Evolutionary conservation across 495 filamentous ascomycete genomes (phyloP), one percentile per base, ranked within the genome.

Genomic region (Pseudomonodictys pantanalensis): DNA sequence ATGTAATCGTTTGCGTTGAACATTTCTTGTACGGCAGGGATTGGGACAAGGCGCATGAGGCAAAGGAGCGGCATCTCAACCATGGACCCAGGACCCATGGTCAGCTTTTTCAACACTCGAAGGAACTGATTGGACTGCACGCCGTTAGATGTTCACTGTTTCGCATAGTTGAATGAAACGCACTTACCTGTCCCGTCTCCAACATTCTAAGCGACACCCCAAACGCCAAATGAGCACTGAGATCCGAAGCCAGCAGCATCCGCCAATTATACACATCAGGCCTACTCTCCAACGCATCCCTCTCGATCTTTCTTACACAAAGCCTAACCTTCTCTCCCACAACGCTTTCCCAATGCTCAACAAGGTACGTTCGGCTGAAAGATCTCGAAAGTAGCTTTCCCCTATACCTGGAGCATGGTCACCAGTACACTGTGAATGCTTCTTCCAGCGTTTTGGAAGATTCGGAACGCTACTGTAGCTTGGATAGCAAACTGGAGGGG

Each of bases 241-340:
- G 29, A 28, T 67, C 61, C 17, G 64, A 33, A 23, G 63, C 64
- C 43, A 67, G 66, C 23, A 67, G 56, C 24, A 55, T 59, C 38
- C 55, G 64, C 64, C 64, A 67, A 20, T 67, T 54, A 18, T 65
- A 56, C 7, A 64, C 53, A 56, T 67, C 64, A 0, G 44, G 41
- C 11, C 33, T 50, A 12, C 60, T 53, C 29, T 28, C 12, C 33
- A 24, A 26, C 20, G 63, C 64, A 20, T 58, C 54, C 17, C 48
- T 28, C 49, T 55, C 43, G 25, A 67, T 64, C 55, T 52, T 58
- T 30, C 23, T 17, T 18, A 63, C 64, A 25, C 64, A 58, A 20
- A 59, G 25, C 3, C 50, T 1, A 3, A 51, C 49, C 48, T 59
- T 67, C 29, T 55, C 29, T 20, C 29, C 22, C 28, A 67, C 51